phyloP scores from a whole-genome alignment of 1,284 basidiomycete genomes.

The Marasmius oreades region DNA sequence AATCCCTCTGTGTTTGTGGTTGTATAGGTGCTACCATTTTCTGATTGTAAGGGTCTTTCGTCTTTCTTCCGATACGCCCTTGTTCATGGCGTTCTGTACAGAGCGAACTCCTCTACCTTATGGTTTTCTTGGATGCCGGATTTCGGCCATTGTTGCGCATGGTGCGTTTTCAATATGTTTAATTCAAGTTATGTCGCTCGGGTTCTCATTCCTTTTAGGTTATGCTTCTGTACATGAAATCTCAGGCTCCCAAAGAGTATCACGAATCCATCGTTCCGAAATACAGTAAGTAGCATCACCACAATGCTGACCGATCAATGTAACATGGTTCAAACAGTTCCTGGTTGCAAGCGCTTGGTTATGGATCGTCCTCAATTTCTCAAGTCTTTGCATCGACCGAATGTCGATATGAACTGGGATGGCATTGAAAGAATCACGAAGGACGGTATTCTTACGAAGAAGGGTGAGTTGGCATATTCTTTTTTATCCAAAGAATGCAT shows the following conservation, averaged over 20 bases:
- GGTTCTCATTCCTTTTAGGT: slow-evolving; percentile 20
- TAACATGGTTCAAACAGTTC: slow-evolving; percentile 24
- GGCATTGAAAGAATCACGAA: slow-evolving; percentile 32
- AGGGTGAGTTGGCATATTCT: too few species aligned
- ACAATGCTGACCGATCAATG: slow-evolving; percentile 22
- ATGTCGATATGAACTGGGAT: slow-evolving; percentile 34
- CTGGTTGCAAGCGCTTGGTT: slow-evolving; percentile 36
- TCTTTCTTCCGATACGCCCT: too few species aligned
- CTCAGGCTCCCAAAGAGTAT: slow-evolving; percentile 36
- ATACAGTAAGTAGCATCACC: slow-evolving; percentile 33
- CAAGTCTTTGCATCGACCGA: slow-evolving; percentile 33
- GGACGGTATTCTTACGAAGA: slow-evolving; percentile 33
- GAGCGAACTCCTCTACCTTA: too few species aligned
- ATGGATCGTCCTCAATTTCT: slow-evolving; percentile 33
- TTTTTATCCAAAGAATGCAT: too few species aligned
- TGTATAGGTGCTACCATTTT: too few species aligned
- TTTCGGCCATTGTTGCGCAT: too few species aligned
- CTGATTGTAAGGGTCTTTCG: too few species aligned
- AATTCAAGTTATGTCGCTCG: too few species aligned
- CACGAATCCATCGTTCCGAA: slow-evolving; percentile 36
- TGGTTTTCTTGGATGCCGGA: too few species aligned
- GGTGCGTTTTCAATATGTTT: neutral
- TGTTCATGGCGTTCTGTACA: too few species aligned
- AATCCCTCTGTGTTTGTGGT: too few species aligned
- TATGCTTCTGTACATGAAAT: slow-evolving; percentile 30